Evolutionary conservation across 345 rosid genomes (phyloP).

Genomic region (Melaleuca quinquenervia): DNA sequence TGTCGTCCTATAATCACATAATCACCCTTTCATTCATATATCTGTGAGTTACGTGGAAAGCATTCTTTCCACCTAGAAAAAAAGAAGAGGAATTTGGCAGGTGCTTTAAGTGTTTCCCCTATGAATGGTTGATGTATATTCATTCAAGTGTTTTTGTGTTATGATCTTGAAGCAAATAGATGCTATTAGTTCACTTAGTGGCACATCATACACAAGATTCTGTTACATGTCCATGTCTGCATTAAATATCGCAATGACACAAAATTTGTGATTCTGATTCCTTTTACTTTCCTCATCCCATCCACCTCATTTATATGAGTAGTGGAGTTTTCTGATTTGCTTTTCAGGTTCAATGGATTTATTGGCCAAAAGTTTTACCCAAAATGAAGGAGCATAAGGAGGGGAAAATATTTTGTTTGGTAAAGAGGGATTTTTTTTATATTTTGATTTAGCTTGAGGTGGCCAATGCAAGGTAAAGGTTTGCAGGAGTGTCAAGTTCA

Average conservation of each 20-base stretch:
- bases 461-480: not conserved
- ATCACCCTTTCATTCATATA: not conserved
- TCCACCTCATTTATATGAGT: not conserved
- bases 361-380: not conserved
- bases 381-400: not conserved
- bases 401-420: not conserved
- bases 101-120: not conserved
- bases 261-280: not conserved
- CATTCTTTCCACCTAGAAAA: not conserved
- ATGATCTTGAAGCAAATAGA: not conserved
- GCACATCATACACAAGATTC: not conserved
- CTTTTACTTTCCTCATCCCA: not conserved
- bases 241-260: accelerated
- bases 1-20: not conserved
- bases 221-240: not conserved
- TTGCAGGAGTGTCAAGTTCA: not conserved
- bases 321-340: not conserved
- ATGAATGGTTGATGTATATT: not conserved
- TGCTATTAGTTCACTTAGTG: not conserved
- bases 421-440: not conserved
- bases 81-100: not conserved
- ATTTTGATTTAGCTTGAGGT: not conserved
- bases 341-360: not conserved
- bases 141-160: not conserved
- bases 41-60: not conserved